Evolutionary conservation across 139 green algal species (phyloP).

Genomic region (Yamagishiella unicocca): DNA sequence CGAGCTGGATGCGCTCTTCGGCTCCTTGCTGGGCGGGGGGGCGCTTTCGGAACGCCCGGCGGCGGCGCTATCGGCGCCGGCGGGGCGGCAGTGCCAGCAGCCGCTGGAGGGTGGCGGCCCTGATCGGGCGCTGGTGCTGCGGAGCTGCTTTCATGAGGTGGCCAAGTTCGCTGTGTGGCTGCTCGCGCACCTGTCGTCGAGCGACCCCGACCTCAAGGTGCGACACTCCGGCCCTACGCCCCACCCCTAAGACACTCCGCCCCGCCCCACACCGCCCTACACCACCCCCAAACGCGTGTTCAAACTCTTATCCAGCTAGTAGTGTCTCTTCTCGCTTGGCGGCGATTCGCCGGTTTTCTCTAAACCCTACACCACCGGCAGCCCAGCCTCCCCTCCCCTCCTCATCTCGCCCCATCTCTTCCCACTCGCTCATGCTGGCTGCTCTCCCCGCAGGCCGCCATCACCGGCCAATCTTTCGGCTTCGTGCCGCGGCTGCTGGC

Average conservation of each 20-base stretch:
- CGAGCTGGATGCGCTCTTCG: conserved; percentile 19
- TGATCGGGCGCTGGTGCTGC: background rate
- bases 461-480: background rate
- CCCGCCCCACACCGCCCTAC: too few relatives aligned
- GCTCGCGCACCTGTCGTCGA: conserved; percentile 26
- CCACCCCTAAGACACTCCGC: background rate
- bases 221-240: background rate
- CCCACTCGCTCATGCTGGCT: too few relatives aligned
- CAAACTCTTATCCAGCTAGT: too few relatives aligned
- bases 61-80: too few relatives aligned
- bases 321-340: too few relatives aligned
- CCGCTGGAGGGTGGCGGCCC: background rate
- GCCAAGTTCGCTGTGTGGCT: conserved; percentile 28
- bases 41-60: background rate
- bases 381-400: too few relatives aligned
- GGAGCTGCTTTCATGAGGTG: background rate
- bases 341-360: too few relatives aligned
- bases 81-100: background rate
- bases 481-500: conserved; percentile 25
- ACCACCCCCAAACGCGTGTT: too few relatives aligned
- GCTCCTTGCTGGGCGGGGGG: background rate
- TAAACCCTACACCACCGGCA: too few relatives aligned
- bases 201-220: conserved; percentile 37
- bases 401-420: too few relatives aligned
- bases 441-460: conserved; percentile 12